Conservation (phyloP, 345 rosid genomes). For the Limnanthes douglasii region DNA sequence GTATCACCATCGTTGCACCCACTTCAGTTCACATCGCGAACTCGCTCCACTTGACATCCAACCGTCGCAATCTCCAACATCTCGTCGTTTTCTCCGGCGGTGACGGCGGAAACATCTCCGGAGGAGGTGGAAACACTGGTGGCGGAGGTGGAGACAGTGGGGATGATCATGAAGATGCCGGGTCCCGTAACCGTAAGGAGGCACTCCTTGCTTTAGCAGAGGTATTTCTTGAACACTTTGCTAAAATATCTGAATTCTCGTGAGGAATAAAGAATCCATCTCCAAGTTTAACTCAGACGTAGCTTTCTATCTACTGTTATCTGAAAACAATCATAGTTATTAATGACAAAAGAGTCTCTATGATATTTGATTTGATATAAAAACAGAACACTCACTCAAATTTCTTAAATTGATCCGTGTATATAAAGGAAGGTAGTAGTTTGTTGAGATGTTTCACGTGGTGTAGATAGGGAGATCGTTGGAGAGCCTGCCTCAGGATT, state of each 20-base stretch:
- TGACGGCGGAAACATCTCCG: constrained; percentile 12
- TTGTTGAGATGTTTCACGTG: too few relatives aligned
- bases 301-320: too few relatives aligned
- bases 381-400: background rate
- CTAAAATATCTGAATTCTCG: too few relatives aligned
- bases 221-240: too few relatives aligned
- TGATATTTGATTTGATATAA: too few relatives aligned
- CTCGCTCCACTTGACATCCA: constrained; percentile 3
- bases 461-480: constrained; percentile 28
- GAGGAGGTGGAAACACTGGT: constrained; percentile 7
- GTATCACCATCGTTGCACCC: constrained; percentile 1
- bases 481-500: constrained; percentile 44
- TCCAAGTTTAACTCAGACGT: too few relatives aligned
- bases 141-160: constrained; percentile 12
- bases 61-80: constrained; percentile 1
- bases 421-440: background rate
- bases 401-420: background rate
- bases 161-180: constrained; percentile 14
- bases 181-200: constrained; percentile 24
- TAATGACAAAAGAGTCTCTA: too few relatives aligned
- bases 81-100: constrained; percentile 15
- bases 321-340: too few relatives aligned
- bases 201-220: constrained; percentile 30
- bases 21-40: constrained; percentile 5
- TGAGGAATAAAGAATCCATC: too few relatives aligned